Base-by-base conservation (phyloP, 441 rosid genomes). In the Populus trichocarpa region DNA sequence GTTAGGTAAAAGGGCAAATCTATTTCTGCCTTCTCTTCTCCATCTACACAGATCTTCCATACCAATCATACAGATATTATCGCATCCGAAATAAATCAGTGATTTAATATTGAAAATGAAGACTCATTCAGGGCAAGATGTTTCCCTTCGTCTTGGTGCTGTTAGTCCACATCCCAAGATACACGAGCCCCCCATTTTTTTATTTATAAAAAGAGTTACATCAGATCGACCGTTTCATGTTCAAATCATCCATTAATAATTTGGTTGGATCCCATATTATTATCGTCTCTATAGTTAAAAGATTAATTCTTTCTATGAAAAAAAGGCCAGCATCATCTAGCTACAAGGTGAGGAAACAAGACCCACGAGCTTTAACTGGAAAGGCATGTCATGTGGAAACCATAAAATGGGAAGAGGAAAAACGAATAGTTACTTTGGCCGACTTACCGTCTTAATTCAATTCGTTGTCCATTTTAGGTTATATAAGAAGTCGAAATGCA, bases 1-100 rank as follows among this genome's bases (percentile, higher is more conserved):
- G 83, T 83, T 85, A 75, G 81, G 85, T 79, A 38, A 79, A 83
- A 78, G 71, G 83, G 28, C 81, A 74, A 6, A 40, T 79, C 61
- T 73, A 5, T 23, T 33, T n/a, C 38, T 46, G 0, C 28, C 74
- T 59, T 72, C 70, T 1, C 33, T 66, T 68, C 10, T 72, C 71
- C 67, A 77, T 61, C 33, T 68, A 64, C 28, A 20, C 61, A 7
- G 20, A 4, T 28, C 16, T 73, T 53, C 57, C 59, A 13, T n/a
- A n/a, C 50, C 25, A 20, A n/a, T 46, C 77, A 69, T 18, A 6
- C 2, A 26, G 1, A 57, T 7, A 57, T 42, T 71, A 13, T 40
- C 63, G 6, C 61, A 50, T 32, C 28, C 61, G 65, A 35, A 8
- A 22, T 14, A 14, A 36, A 38, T 22, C 32, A 22, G 30, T 71